A percentile compares a stretch with the other conserved stretches of the same genome.
Evolutionary conservation across 2,329 filamentous ascomycete genomes (phyloP).

Genomic region (Leptosphaerulina australis): DNA sequence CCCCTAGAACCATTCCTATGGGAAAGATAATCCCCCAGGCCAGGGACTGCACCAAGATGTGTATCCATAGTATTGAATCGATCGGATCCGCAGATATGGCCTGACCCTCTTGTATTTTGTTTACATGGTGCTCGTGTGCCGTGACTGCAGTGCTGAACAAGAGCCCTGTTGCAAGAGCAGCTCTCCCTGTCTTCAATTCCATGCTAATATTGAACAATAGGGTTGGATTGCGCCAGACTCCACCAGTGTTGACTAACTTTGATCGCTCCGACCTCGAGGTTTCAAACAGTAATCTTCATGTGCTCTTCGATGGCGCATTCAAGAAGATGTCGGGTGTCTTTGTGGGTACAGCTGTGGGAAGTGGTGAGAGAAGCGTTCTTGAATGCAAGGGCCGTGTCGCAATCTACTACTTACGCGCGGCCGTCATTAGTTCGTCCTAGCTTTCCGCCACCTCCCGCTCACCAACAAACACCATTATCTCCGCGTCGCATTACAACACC

Average conservation of each 20-base stretch:
- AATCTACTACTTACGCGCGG: conserved; percentile 34
- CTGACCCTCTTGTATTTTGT: conserved; percentile 49
- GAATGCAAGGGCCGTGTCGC: conserved; percentile 27
- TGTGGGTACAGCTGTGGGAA: background rate
- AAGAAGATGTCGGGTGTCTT: background rate
- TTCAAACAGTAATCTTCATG: conserved; percentile 17
- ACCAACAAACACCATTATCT: conserved; percentile 3
- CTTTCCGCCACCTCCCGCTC: conserved; percentile 13
- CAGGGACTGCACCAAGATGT: conserved; percentile 86
- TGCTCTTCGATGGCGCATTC: conserved; percentile 9
- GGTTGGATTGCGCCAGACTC: conserved; percentile 3
- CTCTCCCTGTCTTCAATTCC: conserved; percentile 17
- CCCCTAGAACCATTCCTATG: conserved; percentile 91
- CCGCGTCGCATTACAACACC: conserved; percentile 1
- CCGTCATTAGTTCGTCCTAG: conserved; percentile 29
- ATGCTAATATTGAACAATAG: conserved; percentile 20
- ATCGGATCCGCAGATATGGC: conserved; percentile 46
- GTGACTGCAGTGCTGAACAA: conserved; percentile 34
- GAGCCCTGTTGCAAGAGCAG: conserved; percentile 27
- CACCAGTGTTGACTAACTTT: conserved; percentile 13
- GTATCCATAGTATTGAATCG: conserved; percentile 87
- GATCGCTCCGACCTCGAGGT: conserved; percentile 28
- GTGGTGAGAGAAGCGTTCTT: conserved; percentile 6
- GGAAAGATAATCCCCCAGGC: conserved; percentile 94
- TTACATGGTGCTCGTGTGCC: conserved; percentile 51